These are phyloP conservation scores for Prunella vulgaris DNA, from an alignment of 257 asterid species.

Conservation along the genomic window DNA sequence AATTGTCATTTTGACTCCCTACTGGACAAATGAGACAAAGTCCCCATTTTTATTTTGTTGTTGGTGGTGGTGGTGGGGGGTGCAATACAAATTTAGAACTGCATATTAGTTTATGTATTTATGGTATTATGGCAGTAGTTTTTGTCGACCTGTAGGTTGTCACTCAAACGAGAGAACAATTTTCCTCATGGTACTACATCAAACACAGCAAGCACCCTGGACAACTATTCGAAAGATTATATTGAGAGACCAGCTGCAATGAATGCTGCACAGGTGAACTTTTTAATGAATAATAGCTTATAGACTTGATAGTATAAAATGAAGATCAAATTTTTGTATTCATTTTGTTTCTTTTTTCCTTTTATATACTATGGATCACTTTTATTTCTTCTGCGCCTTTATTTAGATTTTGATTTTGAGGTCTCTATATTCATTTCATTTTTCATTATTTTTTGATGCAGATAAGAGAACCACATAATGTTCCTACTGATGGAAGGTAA, in stretches of 20 bases:
- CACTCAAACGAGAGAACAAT: constrained; percentile 19
- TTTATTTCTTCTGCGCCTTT: not conserved
- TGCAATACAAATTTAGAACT: not conserved
- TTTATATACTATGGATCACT: not conserved
- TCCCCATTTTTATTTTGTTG: not conserved
- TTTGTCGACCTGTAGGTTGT: constrained; percentile 31
- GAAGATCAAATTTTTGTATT: not conserved
- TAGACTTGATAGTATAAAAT: constrained; percentile 2
- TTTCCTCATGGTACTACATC: constrained; percentile 4
- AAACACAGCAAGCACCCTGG: constrained; percentile 15
- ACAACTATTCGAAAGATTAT: constrained; percentile 17
- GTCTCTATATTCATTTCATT: not conserved
- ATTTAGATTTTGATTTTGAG: constrained; percentile 10
- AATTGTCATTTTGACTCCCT: not conserved
- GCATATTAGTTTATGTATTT: not conserved
- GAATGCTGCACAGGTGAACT: constrained; percentile 27
- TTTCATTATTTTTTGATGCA: constrained; percentile 19
- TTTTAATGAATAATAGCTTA: constrained; percentile 8
- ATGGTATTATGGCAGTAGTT: constrained; percentile 3
- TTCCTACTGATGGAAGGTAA: constrained; percentile 34
- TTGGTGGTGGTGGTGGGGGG: not conserved
- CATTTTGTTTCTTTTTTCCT: not conserved
- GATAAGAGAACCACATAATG: constrained; percentile 23
- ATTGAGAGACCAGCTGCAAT: constrained; percentile 20
- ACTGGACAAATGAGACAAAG: not conserved